phyloP scores from a whole-genome alignment of 176 grass and related monocot species.

The Cenchrus americanus region DNA sequence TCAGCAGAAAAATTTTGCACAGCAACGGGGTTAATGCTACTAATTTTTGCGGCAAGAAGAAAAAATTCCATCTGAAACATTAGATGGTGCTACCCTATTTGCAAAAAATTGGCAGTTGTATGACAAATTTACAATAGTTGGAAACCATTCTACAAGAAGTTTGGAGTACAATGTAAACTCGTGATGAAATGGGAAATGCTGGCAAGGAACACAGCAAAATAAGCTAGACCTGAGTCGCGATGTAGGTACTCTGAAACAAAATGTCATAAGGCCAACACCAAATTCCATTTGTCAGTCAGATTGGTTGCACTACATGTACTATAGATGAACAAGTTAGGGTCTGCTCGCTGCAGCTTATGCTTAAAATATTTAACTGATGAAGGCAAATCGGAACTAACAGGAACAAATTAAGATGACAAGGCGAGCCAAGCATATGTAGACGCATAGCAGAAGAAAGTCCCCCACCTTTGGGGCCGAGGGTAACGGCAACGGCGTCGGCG shows the following conservation, averaged over 20 bases:
- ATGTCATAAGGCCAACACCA: not conserved
- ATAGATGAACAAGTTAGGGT: not conserved
- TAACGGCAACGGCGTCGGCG: constrained; percentile 79
- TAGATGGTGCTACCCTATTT: not conserved
- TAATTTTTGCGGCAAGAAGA: not conserved
- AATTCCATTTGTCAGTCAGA: not conserved
- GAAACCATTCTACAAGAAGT: not conserved
- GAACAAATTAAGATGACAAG: constrained; percentile 11
- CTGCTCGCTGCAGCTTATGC: too few species aligned
- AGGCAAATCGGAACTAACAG: not conserved
- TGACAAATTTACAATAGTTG: not conserved
- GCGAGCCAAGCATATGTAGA: not conserved
- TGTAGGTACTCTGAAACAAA: not conserved
- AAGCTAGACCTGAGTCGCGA: not conserved
- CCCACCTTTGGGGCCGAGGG: constrained; percentile 87
- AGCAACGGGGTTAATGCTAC: too few species aligned
- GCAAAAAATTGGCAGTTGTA: not conserved
- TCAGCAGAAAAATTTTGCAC: too few species aligned
- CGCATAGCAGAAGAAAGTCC: not conserved
- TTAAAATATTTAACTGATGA: not conserved
- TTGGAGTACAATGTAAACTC: not conserved
- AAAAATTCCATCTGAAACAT: not conserved
- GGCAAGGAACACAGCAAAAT: not conserved
- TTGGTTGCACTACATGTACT: not conserved
- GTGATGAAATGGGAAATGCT: not conserved